Percentiles rank a stretch among this genome's conserved stretches.
phyloP scores from a whole-genome alignment of 331 rosid genomes.

The Rosa hybrid region DNA sequence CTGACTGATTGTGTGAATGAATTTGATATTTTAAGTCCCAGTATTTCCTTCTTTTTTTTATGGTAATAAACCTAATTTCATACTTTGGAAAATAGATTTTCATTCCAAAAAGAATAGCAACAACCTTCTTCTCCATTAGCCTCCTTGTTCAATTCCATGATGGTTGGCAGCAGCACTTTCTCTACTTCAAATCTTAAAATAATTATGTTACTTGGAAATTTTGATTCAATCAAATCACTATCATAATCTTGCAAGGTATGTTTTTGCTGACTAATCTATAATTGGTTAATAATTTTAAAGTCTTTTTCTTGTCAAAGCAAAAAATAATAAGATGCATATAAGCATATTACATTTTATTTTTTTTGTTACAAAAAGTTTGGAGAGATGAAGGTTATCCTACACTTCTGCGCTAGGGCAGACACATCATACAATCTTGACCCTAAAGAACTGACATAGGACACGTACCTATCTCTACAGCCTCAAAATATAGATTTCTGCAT shows the following conservation, averaged over 20 bases:
- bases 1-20: background rate
- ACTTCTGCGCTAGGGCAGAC: too few relatives aligned
- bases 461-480: too few relatives aligned
- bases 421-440: too few relatives aligned
- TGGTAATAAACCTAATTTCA: background rate
- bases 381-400: too few relatives aligned
- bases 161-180: background rate
- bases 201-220: background rate
- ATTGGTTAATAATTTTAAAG: background rate
- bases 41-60: background rate
- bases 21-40: background rate
- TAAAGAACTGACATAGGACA: too few relatives aligned
- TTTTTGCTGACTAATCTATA: background rate
- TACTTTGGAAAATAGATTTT: background rate
- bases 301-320: background rate
- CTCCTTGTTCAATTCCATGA: background rate
- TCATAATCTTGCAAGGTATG: background rate
- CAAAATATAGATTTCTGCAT: too few relatives aligned
- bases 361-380: too few relatives aligned
- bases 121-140: background rate
- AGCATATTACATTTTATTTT: too few relatives aligned
- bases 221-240: background rate
- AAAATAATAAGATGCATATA: too few relatives aligned
- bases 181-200: background rate
- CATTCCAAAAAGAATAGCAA: background rate